Evolutionary conservation across 2,329 filamentous ascomycete genomes (phyloP).

Genomic region (Bertia moriformis): DNA sequence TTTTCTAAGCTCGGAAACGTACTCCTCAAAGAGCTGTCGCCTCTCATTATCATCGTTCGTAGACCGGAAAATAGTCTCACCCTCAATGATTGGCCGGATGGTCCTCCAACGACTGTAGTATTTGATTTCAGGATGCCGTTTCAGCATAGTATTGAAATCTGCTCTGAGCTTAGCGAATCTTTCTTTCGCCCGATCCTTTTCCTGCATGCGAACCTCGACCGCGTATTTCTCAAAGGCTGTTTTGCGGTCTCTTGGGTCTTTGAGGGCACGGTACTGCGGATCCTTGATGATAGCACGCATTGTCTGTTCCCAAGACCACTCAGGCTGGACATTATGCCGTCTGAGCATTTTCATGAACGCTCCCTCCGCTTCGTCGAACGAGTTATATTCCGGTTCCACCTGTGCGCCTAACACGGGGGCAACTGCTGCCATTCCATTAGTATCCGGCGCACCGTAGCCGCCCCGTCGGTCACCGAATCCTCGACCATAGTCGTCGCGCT

Average conservation of each 20-base stretch:
- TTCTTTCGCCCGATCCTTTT: slow-evolving; percentile 89
- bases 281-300: slow-evolving; percentile 79
- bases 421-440: slow-evolving; percentile 1
- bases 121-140: slow-evolving; percentile 90
- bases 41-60: slow-evolving; percentile 79
- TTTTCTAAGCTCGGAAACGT: slow-evolving; percentile 73
- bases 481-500: slow-evolving; percentile 1
- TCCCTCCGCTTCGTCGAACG: slow-evolving; percentile 74
- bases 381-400: slow-evolving; percentile 65
- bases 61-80: slow-evolving; percentile 87
- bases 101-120: slow-evolving; percentile 96
- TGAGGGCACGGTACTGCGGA: slow-evolving; percentile 80
- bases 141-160: slow-evolving; percentile 93
- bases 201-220: slow-evolving; percentile 74
- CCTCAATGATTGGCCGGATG: slow-evolving; percentile 81
- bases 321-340: slow-evolving; percentile 70
- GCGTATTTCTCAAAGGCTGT: slow-evolving; percentile 90
- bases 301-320: slow-evolving; percentile 86
- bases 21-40: slow-evolving; percentile 83
- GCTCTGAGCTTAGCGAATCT: slow-evolving; percentile 77
- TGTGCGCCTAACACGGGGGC: slow-evolving; percentile 52
- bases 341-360: slow-evolving; percentile 85
- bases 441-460: background rate
- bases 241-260: slow-evolving; percentile 81
- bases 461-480: background rate